Percentiles rank a stretch among this genome's conserved stretches.
Evolutionary conservation across 1,139 yeast species (phyloP).

Genomic region (Blastobotrys petasosporus): DNA sequence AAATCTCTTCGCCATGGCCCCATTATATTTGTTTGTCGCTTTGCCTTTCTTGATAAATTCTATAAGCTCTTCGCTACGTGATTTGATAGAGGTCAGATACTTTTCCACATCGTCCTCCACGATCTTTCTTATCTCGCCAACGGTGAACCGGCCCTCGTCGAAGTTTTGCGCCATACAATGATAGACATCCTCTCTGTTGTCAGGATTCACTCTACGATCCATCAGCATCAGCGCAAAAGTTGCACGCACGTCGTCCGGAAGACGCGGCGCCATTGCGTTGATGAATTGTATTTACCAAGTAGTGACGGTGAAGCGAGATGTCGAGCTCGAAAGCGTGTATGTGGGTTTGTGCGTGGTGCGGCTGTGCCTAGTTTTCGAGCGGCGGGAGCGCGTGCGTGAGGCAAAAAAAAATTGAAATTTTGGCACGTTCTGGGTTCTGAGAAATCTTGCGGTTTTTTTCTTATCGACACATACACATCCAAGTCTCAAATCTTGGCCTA

Average conservation of each 20-base stretch:
- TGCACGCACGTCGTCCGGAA: background rate
- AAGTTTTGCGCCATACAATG: slow-evolving; percentile 2
- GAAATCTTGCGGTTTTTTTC: background rate
- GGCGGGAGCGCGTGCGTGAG: too few relatives aligned
- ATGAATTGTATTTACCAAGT: too few relatives aligned
- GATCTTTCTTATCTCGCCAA: background rate
- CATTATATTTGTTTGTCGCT: background rate
- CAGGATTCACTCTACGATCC: slow-evolving; percentile 4
- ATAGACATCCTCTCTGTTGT: slow-evolving; percentile 6
- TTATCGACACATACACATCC: background rate
- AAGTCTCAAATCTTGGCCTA: too few relatives aligned
- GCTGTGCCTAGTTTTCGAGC: too few relatives aligned
- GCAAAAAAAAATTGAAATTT: background rate
- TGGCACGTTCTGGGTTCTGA: background rate
- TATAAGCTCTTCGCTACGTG: background rate
- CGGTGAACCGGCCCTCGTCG: background rate
- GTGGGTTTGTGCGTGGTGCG: too few relatives aligned
- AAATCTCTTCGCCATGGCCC: slow-evolving; percentile 2
- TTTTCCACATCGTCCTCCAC: slow-evolving; percentile 5
- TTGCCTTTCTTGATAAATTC: background rate
- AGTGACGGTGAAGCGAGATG: too few relatives aligned
- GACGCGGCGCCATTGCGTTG: too few relatives aligned
- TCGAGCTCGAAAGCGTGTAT: too few relatives aligned
- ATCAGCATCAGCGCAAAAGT: slow-evolving; percentile 7
- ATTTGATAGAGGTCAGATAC: background rate